Conservation (phyloP, 1,284 basidiomycete genomes). For the Coniophora puteana region DNA sequence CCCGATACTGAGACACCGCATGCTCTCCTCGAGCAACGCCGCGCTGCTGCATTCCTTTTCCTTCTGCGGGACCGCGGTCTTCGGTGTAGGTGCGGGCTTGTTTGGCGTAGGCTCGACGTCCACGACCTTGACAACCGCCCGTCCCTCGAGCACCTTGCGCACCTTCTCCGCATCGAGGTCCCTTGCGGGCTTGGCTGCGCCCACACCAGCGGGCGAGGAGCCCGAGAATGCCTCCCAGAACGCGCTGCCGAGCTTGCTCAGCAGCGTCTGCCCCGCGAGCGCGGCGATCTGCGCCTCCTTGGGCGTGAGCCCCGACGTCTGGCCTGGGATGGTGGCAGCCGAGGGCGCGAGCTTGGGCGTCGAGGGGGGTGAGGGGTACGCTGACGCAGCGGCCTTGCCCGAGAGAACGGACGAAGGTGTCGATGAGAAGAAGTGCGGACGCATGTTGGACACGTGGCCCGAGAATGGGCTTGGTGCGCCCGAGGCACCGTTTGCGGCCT, state of each 20-base stretch:
- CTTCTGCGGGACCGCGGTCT: too few species aligned
- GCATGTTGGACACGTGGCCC: constrained; percentile 50
- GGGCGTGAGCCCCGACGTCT: constrained; percentile 14
- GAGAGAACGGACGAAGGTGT: constrained; percentile 8
- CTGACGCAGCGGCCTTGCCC: constrained; percentile 12
- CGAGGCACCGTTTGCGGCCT: constrained; percentile 3
- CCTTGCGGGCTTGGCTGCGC: constrained; percentile 18
- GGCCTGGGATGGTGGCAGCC: constrained; percentile 9
- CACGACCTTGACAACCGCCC: constrained; percentile 69
- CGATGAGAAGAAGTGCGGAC: constrained; percentile 52
- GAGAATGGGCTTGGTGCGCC: constrained; percentile 25
- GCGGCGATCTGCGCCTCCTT: constrained; percentile 51
- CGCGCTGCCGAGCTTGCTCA: constrained; percentile 61
- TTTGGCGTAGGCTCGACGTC: constrained; percentile 52
- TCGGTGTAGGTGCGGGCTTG: too few species aligned
- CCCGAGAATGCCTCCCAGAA: constrained; percentile 83
- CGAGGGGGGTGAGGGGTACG: constrained; percentile 28
- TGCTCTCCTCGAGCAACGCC: too few species aligned
- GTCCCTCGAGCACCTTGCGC: constrained; percentile 69
- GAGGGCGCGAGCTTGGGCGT: constrained; percentile 18
- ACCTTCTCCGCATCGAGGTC: constrained; percentile 81
- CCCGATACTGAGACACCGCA: too few species aligned
- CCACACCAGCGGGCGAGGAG: constrained; percentile 20
- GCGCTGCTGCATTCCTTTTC: too few species aligned
- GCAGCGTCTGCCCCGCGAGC: constrained; percentile 67